phyloP scores from a whole-genome alignment of 768 basidiomycete species.

The Tylopilus felleus region DNA sequence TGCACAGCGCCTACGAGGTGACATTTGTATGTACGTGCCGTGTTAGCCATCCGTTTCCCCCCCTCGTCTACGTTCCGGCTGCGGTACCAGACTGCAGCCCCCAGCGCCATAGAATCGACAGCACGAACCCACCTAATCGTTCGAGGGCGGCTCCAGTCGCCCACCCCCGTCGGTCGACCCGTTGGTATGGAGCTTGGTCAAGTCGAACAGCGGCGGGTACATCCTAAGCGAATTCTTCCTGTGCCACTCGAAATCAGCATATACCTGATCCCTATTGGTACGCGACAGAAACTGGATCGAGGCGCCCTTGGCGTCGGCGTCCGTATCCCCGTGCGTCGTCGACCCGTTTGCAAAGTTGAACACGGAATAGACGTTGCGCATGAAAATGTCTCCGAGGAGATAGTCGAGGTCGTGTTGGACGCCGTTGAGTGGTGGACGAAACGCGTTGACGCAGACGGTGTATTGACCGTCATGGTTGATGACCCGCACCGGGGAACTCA shows the following conservation, averaged over 20 bases:
- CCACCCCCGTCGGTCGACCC: conserved; percentile 22
- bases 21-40: no score
- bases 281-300: conserved; percentile 41
- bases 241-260: conserved; percentile 21
- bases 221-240: conserved; percentile 14
- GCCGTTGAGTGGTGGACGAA: conserved; percentile 29
- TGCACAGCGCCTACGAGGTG: no score
- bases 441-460: conserved; percentile 38
- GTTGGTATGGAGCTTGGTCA: conserved; percentile 17
- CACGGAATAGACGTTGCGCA: conserved; percentile 47
- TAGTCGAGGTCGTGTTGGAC: conserved; percentile 33
- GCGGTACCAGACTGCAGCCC: not conserved
- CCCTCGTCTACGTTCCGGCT: no score
- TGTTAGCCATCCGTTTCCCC: no score
- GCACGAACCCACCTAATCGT: not conserved
- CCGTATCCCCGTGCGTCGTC: not conserved
- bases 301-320: conserved; percentile 24
- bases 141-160: conserved; percentile 12
- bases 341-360: conserved; percentile 42
- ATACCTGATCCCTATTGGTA: conserved; percentile 35
- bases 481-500: conserved; percentile 32
- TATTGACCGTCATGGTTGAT: conserved; percentile 29
- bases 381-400: conserved; percentile 43
- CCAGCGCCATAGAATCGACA: not conserved
- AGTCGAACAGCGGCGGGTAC: conserved; percentile 24